These are phyloP conservation scores for Scenedesmus sp. DNA, from an alignment of 163 green algal species.

Conservation along the genomic window DNA sequence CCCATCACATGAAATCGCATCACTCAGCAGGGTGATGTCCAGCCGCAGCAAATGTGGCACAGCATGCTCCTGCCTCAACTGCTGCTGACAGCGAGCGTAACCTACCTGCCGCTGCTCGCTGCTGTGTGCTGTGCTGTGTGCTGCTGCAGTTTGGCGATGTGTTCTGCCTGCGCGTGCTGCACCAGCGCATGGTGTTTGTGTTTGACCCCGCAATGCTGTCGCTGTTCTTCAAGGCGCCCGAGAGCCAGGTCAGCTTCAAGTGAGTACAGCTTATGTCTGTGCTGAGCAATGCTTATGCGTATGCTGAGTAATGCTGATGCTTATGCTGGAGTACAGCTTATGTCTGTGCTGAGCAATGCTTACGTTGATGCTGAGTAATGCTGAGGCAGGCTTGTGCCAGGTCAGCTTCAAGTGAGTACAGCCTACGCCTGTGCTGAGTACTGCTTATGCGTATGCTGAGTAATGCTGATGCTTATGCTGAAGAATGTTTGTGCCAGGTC, in stretches of 20 bases:
- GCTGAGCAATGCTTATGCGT: not conserved
- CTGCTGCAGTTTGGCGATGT: conserved; percentile 68
- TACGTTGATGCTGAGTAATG: too few species aligned
- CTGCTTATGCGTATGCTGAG: too few species aligned
- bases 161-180: conserved; percentile 68
- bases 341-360: not conserved
- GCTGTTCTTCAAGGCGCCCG: conserved; percentile 65
- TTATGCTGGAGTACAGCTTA: not conserved
- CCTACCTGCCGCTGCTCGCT: not conserved
- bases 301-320: too few species aligned
- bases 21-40: too few species aligned
- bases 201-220: conserved; percentile 62
- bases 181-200: conserved; percentile 69
- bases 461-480: too few species aligned
- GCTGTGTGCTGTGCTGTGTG: not conserved
- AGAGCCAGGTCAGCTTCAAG: conserved; percentile 69
- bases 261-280: not conserved
- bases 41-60: too few species aligned
- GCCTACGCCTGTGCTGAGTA: too few species aligned
- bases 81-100: not conserved
- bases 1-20: not conserved
- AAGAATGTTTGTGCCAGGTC: too few species aligned
- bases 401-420: too few species aligned
- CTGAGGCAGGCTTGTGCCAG: too few species aligned
- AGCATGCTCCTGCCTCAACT: too few species aligned